A percentile compares a stretch with the other conserved stretches of the same genome.
phyloP scores from a whole-genome alignment of 2,329 filamentous ascomycete species.

The Colletotrichum scovillei region DNA sequence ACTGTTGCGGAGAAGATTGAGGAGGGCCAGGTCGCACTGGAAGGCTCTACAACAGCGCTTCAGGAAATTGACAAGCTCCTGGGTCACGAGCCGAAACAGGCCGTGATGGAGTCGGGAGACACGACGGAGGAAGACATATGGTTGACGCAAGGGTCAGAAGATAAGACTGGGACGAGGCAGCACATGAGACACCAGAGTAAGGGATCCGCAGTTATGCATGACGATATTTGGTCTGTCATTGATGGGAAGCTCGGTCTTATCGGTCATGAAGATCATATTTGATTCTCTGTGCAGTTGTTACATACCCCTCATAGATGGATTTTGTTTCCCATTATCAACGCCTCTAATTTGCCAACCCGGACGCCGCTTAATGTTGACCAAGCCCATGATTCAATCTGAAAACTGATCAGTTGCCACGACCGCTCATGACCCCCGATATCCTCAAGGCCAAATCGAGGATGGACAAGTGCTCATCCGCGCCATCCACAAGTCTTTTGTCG shows the following conservation, averaged over 20 bases:
- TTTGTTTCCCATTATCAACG: conserved; percentile 9
- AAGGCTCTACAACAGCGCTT: conserved; percentile 61
- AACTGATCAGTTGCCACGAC: conserved; percentile 41
- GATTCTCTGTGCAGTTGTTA: conserved; percentile 8
- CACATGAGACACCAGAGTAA: conserved; percentile 35
- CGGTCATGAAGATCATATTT: conserved; percentile 46
- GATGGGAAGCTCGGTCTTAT: conserved; percentile 67
- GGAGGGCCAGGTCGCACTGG: conserved; percentile 65
- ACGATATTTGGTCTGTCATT: conserved; percentile 62
- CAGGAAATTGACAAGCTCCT: conserved; percentile 62
- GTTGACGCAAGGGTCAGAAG: conserved; percentile 46
- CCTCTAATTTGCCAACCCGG: conserved; percentile 21
- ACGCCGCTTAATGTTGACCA: conserved; percentile 15
- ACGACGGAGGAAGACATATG: conserved; percentile 48
- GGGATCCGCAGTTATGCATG: conserved; percentile 39
- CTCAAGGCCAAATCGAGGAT: conserved; percentile 87
- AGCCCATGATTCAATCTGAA: neutral
- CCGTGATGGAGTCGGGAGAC: conserved; percentile 39
- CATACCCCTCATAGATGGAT: conserved; percentile 16
- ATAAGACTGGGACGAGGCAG: conserved; percentile 42
- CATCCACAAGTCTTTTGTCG: conserved; percentile 94
- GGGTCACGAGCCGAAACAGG: conserved; percentile 46
- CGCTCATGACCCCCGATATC: conserved; percentile 78
- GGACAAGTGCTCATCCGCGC: conserved; percentile 92
- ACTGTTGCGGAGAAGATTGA: conserved; percentile 70